phyloP scores from a whole-genome alignment of 106 monocot species.

The Amphibolis antarctica region DNA sequence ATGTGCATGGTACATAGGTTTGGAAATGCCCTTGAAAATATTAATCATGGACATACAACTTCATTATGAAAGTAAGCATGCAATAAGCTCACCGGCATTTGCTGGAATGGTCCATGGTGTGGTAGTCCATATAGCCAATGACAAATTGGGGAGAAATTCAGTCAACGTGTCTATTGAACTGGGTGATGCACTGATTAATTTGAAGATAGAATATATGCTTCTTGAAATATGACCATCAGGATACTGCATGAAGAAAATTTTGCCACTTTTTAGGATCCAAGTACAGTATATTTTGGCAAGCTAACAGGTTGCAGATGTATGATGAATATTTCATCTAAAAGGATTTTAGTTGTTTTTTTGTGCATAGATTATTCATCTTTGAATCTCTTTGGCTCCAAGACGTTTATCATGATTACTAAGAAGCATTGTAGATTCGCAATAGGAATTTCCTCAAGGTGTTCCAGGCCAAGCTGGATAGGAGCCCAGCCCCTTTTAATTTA shows the following conservation, averaged over 20 bases:
- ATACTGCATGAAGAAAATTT: conserved; percentile 45
- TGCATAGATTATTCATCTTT: too few relatives aligned
- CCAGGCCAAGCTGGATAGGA: too few relatives aligned
- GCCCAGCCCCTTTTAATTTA: too few relatives aligned
- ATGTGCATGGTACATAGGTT: not conserved
- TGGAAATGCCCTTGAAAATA: too few relatives aligned
- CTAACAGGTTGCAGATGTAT: too few relatives aligned
- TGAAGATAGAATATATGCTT: conserved; percentile 83
- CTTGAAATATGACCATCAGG: conserved; percentile 79
- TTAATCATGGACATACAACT: too few relatives aligned
- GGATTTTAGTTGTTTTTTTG: too few relatives aligned
- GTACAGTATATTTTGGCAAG: not conserved
- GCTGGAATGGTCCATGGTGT: conserved; percentile 99
- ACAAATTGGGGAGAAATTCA: conserved; percentile 68
- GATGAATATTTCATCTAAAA: too few relatives aligned
- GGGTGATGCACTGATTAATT: conserved; percentile 38
- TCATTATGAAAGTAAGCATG: not conserved
- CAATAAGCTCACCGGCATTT: conserved; percentile 53
- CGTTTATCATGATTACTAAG: too few relatives aligned
- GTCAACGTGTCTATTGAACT: conserved; percentile 31
- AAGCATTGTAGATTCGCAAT: too few relatives aligned
- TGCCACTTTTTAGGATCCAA: not conserved
- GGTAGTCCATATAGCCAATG: conserved; percentile 93
- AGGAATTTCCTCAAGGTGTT: too few relatives aligned
- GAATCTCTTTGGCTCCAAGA: too few relatives aligned